phyloP scores from a whole-genome alignment of 352 stramenopile genomes.

The Phytopythium delawarense region DNA sequence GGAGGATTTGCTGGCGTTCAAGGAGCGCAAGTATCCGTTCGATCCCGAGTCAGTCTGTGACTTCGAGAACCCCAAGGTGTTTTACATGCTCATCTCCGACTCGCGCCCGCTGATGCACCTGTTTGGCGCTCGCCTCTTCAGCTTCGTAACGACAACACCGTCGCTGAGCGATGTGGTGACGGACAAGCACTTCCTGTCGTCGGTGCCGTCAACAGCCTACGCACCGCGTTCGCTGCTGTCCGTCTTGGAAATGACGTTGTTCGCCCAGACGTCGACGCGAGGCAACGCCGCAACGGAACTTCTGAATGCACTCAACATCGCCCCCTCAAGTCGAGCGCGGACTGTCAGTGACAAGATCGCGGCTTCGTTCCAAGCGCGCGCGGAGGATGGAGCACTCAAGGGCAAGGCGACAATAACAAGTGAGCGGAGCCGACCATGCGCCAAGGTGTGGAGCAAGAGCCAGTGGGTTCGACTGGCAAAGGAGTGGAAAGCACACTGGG shows the following conservation, averaged over 20 bases:
- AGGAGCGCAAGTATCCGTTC: conserved; percentile 76
- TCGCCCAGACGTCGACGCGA: neutral
- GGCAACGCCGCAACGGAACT: neutral
- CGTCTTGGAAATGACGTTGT: conserved; percentile 48
- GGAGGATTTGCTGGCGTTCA: conserved; percentile 68
- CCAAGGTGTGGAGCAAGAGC: conserved; percentile 40
- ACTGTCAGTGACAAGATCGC: neutral
- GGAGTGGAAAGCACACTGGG: conserved; percentile 44
- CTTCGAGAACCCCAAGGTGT: conserved; percentile 70
- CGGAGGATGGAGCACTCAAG: neutral
- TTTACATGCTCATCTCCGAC: conserved; percentile 76
- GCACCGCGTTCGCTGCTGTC: conserved; percentile 35
- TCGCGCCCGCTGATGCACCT: conserved; percentile 73
- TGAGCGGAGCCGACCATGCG: conserved; percentile 8
- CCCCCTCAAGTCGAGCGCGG: neutral
- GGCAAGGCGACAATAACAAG: neutral
- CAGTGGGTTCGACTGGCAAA: conserved; percentile 38
- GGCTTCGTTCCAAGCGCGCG: neutral
- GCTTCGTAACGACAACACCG: conserved; percentile 57
- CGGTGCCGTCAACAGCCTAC: conserved; percentile 29
- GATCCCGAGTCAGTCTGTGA: conserved; percentile 65
- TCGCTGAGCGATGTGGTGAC: conserved; percentile 32
- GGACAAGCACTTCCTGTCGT: conserved; percentile 50
- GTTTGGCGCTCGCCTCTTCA: conserved; percentile 69
- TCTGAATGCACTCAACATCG: neutral